Percentiles rank a stretch among this genome's conserved stretches.
Evolutionary conservation across 352 stramenopile species (phyloP).

Genomic region (Saprolegnia diclina): DNA sequence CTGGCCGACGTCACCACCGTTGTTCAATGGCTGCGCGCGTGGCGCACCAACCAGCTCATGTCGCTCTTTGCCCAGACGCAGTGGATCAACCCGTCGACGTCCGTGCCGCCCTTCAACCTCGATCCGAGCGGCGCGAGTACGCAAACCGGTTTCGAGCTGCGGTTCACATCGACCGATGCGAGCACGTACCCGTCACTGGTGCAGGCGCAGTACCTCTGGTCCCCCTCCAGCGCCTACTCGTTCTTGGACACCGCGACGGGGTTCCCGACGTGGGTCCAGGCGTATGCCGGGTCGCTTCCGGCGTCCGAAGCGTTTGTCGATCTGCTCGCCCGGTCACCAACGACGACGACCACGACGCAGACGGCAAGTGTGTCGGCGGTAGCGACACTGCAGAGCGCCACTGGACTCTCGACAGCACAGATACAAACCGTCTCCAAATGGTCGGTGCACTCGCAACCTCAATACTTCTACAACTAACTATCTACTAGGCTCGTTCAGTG

Average conservation of each 20-base stretch:
- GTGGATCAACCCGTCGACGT: constrained; percentile 18
- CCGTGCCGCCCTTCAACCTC: constrained; percentile 11
- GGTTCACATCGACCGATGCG: neutral
- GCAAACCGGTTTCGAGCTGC: constrained; percentile 23
- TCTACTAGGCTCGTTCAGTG: constrained; percentile 10
- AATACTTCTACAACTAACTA: neutral
- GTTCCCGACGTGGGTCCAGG: constrained; percentile 20
- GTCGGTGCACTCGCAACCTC: neutral
- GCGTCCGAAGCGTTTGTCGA: constrained; percentile 3
- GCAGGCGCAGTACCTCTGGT: constrained; percentile 27
- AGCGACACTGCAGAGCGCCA: neutral
- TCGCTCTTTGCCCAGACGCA: constrained; percentile 18
- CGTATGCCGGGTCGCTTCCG: constrained; percentile 1
- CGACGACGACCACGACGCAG: neutral
- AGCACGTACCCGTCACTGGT: constrained; percentile 11
- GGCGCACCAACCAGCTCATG: constrained; percentile 26
- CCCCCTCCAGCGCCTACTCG: constrained; percentile 5
- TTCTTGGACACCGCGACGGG: constrained; percentile 16
- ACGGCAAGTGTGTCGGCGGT: constrained; percentile 5
- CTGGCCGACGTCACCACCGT: constrained; percentile 4
- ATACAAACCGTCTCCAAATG: constrained; percentile 19
- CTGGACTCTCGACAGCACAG: constrained; percentile 7
- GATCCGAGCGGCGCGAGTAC: neutral
- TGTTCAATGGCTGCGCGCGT: constrained; percentile 11
- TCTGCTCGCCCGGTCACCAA: neutral